phyloP scores from a whole-genome alignment of 768 basidiomycete genomes.

The Coprinopsis marcescibilis region DNA sequence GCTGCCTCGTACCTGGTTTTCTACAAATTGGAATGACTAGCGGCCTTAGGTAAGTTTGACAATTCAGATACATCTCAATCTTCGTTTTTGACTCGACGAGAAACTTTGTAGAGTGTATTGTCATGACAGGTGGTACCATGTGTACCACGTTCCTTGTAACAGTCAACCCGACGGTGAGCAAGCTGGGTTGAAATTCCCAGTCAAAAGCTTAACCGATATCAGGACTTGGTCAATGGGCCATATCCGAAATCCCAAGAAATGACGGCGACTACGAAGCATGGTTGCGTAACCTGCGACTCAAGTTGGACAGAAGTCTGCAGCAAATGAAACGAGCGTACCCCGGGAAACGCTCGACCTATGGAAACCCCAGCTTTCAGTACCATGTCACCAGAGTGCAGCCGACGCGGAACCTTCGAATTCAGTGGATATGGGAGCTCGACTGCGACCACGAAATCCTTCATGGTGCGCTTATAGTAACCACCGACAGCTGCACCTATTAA shows the following conservation, averaged over 20 bases:
- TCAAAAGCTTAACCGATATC: not conserved
- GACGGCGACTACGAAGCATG: not conserved
- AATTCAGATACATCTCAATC: not conserved
- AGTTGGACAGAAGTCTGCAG: conserved; percentile 1
- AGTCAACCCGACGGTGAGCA: conserved; percentile 2
- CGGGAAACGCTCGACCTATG: not conserved
- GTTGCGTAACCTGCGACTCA: not conserved
- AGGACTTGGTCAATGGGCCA: conserved; percentile 3
- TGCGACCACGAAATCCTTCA: conserved; percentile 6
- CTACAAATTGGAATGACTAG: no score
- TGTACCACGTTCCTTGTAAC: conserved; percentile 6
- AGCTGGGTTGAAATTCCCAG: not conserved
- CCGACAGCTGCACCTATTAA: not conserved
- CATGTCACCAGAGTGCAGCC: conserved; percentile 2
- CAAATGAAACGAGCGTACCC: not conserved
- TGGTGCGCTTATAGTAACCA: not conserved
- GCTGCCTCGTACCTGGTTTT: no score
- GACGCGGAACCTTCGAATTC: not conserved
- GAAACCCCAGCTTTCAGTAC: not conserved
- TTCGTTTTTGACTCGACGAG: not conserved
- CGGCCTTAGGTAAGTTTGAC: not conserved
- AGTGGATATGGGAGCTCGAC: conserved; percentile 6
- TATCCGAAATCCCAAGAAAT: conserved; percentile 2
- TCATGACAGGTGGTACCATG: conserved; percentile 3
- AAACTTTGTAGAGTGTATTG: not conserved